Percentiles rank a stretch among this genome's conserved stretches.
These are phyloP conservation scores for Inga laurina DNA, from an alignment of 306 rosid species.

Conservation along the genomic window DNA sequence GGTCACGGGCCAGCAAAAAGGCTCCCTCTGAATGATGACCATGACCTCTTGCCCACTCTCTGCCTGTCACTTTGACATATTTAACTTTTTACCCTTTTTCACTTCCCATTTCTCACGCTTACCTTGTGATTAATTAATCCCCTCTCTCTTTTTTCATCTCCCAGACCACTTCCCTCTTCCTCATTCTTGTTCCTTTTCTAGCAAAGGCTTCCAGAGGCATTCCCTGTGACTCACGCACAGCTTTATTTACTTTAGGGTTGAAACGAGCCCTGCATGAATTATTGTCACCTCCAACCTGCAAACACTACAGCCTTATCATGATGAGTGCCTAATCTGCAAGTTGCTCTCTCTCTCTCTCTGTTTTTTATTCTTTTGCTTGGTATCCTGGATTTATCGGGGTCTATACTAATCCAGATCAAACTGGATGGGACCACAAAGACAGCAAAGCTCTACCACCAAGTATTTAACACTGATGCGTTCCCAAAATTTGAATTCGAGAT, in stretches of 20 bases:
- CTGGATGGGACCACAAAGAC: too few relatives aligned
- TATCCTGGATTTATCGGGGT: too few relatives aligned
- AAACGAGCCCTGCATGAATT: not conserved
- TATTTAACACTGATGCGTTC: too few relatives aligned
- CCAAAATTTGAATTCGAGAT: rapidly evolving
- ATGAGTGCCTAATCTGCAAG: not conserved
- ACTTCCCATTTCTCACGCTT: constrained; percentile 29
- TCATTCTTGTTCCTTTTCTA: too few relatives aligned
- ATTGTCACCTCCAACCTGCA: not conserved
- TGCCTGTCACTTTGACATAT: constrained; percentile 1
- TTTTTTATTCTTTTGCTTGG: too few relatives aligned
- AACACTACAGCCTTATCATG: not conserved
- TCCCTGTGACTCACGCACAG: too few relatives aligned
- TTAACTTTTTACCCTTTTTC: constrained; percentile 21
- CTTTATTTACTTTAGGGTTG: not conserved
- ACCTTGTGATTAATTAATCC: constrained; percentile 35
- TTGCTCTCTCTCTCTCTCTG: too few relatives aligned
- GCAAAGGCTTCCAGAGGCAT: too few relatives aligned
- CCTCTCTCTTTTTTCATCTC: constrained; percentile 28
- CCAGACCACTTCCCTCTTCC: constrained; percentile 8
- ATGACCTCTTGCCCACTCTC: constrained; percentile 25
- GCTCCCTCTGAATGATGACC: constrained; percentile 19
- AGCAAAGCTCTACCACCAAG: too few relatives aligned
- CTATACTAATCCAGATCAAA: rapidly evolving
- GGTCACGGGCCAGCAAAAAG: constrained; percentile 32